Conservation (phyloP, 768 basidiomycete species). For the Boletales sp. region DNA sequence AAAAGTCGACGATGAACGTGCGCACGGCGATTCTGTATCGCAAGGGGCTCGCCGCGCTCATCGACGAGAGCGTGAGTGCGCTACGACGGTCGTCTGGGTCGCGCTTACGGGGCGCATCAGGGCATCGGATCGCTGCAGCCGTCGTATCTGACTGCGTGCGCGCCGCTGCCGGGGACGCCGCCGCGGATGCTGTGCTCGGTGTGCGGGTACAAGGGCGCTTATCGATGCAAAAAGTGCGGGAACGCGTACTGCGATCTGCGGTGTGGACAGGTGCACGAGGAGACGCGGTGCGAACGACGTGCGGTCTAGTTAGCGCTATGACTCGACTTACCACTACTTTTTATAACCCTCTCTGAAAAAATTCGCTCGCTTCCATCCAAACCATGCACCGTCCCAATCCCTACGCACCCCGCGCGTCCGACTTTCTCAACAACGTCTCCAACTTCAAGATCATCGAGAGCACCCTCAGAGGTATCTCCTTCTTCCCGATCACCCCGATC, state of each 20-base stretch:
- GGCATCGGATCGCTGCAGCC: constrained; percentile 56
- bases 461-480: constrained; percentile 78
- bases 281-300: constrained; percentile 78
- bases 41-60: constrained; percentile 67
- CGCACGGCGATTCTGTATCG: constrained; percentile 78
- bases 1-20: constrained; percentile 79
- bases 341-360: neutral
- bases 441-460: constrained; percentile 98
- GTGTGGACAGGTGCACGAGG: constrained; percentile 71
- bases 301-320: constrained; percentile 40
- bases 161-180: constrained; percentile 59
- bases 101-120: constrained; percentile 33
- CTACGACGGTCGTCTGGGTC: neutral
- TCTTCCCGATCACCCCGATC: constrained; percentile 33
- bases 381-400: constrained; percentile 57
- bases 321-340: neutral
- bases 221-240: constrained; percentile 75
- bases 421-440: constrained; percentile 85
- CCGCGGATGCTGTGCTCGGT: constrained; percentile 77
- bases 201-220: constrained; percentile 80
- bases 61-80: constrained; percentile 75
- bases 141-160: constrained; percentile 70
- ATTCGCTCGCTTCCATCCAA: neutral
- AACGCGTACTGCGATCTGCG: constrained; percentile 72
- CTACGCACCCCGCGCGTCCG: constrained; percentile 84